Conservation (phyloP, 2,329 filamentous ascomycete species). For the Paracamarosporium sp. region DNA sequence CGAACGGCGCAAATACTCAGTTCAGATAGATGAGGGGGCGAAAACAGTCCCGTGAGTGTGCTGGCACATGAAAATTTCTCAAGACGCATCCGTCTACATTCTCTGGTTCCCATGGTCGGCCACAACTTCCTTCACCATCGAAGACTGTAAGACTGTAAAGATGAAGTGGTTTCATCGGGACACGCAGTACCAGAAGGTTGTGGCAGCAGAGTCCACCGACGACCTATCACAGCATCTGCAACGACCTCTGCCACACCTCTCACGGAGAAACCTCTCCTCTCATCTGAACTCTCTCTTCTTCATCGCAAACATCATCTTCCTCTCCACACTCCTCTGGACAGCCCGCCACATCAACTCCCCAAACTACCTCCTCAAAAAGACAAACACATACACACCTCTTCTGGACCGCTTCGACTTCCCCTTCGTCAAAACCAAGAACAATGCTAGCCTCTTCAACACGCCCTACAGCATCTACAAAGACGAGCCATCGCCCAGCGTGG, state of each 20-base stretch:
- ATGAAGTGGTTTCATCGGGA: neutral
- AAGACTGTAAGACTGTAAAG: neutral
- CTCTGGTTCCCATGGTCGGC: neutral
- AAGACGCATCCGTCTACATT: neutral
- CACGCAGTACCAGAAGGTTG: neutral
- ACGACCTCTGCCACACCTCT: neutral
- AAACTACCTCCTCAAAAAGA: constrained; percentile 5
- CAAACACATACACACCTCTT: constrained; percentile 7
- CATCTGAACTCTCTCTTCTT: constrained; percentile 4
- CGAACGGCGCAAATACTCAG: neutral
- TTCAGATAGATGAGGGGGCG: neutral
- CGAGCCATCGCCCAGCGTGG: constrained; percentile 10
- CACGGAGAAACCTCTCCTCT: neutral
- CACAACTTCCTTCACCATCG: neutral
- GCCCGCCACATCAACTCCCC: neutral
- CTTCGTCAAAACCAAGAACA: neutral
- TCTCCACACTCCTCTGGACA: neutral
- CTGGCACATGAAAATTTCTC: neutral
- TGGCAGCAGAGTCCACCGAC: neutral
- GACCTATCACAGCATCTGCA: neutral
- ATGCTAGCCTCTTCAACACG: constrained; percentile 15
- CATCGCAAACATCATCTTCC: neutral
- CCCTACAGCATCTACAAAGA: constrained; percentile 16
- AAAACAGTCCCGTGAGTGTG: neutral
- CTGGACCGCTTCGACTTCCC: constrained; percentile 2